Evolutionary conservation across 2,329 filamentous ascomycete genomes (phyloP).

Genomic region (Claviceps lovelessii): DNA sequence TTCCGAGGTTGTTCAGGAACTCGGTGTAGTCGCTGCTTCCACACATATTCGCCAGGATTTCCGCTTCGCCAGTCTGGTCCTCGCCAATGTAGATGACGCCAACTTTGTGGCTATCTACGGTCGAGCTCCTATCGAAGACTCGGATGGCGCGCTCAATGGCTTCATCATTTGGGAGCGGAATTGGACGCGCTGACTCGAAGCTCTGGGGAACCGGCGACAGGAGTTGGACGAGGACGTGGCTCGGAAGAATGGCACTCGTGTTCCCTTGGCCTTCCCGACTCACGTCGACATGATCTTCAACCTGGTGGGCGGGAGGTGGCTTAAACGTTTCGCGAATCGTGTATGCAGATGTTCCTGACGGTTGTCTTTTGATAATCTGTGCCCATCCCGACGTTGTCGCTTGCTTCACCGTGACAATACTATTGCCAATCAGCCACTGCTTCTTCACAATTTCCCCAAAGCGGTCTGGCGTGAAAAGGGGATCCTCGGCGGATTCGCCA

Average conservation of each 20-base stretch:
- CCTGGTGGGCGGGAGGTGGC: slow-evolving; percentile 43
- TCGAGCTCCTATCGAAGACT: slow-evolving; percentile 73
- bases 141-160: slow-evolving; percentile 59
- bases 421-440: slow-evolving; percentile 60
- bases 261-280: slow-evolving; percentile 37
- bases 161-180: slow-evolving; percentile 60
- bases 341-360: slow-evolving; percentile 50
- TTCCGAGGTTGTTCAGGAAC: slow-evolving; percentile 71
- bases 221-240: slow-evolving; percentile 57
- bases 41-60: slow-evolving; percentile 74
- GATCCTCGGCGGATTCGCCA: slow-evolving; percentile 57
- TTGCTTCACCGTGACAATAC: slow-evolving; percentile 61
- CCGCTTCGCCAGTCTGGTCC: slow-evolving; percentile 65
- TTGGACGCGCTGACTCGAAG: slow-evolving; percentile 48
- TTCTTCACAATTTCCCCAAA: slow-evolving; percentile 54
- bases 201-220: slow-evolving; percentile 48
- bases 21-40: slow-evolving; percentile 80
- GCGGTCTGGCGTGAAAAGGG: slow-evolving; percentile 46
- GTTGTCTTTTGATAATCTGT: slow-evolving; percentile 56
- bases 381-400: slow-evolving; percentile 52
- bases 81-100: slow-evolving; percentile 89
- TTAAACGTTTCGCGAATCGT: slow-evolving; percentile 45
- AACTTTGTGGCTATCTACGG: slow-evolving; percentile 88
- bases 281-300: slow-evolving; percentile 31
- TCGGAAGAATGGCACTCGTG: slow-evolving; percentile 52